phyloP scores from a whole-genome alignment of 2,329 filamentous ascomycete species.

The Hypoxylon sp. region DNA sequence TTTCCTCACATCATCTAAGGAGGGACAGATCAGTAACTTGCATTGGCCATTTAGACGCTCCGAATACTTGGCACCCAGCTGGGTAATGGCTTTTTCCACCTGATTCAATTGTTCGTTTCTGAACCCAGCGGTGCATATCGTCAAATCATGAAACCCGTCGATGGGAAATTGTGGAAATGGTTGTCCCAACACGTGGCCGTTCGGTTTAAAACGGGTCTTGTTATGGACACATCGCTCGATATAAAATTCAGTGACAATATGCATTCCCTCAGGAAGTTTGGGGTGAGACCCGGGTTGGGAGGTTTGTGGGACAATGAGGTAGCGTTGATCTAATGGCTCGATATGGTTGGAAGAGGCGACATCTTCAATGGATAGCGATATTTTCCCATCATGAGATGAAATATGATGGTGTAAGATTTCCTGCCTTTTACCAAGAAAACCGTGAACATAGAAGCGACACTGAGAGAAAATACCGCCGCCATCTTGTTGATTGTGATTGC shows the following conservation, averaged over 20 bases:
- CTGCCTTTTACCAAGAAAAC: constrained; percentile 69
- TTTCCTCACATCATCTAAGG: constrained; percentile 68
- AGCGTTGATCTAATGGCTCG: constrained; percentile 58
- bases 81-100: constrained; percentile 79
- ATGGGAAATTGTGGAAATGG: constrained; percentile 82
- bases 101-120: constrained; percentile 88
- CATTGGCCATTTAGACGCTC: constrained; percentile 80
- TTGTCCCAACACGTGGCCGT: constrained; percentile 79
- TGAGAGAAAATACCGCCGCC: constrained; percentile 66
- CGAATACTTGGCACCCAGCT: constrained; percentile 85
- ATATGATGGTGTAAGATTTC: constrained; percentile 65
- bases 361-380: constrained; percentile 62
- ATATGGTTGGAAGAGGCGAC: constrained; percentile 51
- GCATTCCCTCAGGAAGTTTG: constrained; percentile 57
- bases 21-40: constrained; percentile 84
- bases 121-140: constrained; percentile 86
- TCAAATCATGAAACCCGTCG: constrained; percentile 76
- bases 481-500: constrained; percentile 30
- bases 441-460: constrained; percentile 72
- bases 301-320: constrained; percentile 69
- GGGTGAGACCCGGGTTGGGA: constrained; percentile 65
- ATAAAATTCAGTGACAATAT: constrained; percentile 89
- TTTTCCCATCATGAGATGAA: constrained; percentile 63
- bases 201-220: constrained; percentile 79
- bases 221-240: constrained; percentile 88